phyloP scores from a whole-genome alignment of 805 yeast genomes.

The Teunomyces cretensis region DNA sequence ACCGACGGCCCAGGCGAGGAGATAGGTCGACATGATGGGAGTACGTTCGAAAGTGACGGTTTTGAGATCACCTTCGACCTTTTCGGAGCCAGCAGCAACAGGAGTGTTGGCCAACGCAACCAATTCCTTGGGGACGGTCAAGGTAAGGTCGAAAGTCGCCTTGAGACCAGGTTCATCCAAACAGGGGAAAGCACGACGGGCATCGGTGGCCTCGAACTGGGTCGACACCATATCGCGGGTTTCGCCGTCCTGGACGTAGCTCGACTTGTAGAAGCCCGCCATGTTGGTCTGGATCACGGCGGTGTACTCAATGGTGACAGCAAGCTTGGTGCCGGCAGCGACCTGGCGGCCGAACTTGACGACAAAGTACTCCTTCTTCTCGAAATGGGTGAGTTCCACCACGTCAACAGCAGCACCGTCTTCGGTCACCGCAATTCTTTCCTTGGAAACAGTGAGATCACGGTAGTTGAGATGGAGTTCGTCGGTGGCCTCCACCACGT shows the following conservation, averaged over 20 bases:
- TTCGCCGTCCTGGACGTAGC: slow-evolving; percentile 39
- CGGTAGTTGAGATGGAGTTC: slow-evolving; percentile 51
- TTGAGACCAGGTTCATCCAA: slow-evolving; percentile 56
- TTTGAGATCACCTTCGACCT: slow-evolving; percentile 15
- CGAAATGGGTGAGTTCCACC: slow-evolving; percentile 31
- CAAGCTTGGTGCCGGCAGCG: slow-evolving; percentile 18
- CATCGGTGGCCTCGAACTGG: slow-evolving; percentile 61
- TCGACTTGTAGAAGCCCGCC: slow-evolving; percentile 56
- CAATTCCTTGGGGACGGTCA: slow-evolving; percentile 31
- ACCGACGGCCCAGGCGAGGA: slow-evolving; percentile 60
- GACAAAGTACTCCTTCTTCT: slow-evolving; percentile 62
- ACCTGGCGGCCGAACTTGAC: slow-evolving; percentile 50
- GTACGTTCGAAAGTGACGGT: slow-evolving; percentile 43
- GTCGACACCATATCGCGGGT: slow-evolving; percentile 46
- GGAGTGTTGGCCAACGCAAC: slow-evolving; percentile 53
- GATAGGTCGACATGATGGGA: slow-evolving; percentile 56
- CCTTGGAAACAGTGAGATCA: slow-evolving; percentile 31
- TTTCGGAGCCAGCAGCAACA: slow-evolving; percentile 27
- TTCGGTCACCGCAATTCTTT: slow-evolving; percentile 19
- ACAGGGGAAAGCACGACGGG: slow-evolving; percentile 59
- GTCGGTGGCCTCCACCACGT: slow-evolving; percentile 41
- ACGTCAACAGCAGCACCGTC: slow-evolving; percentile 25
- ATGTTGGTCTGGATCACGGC: slow-evolving; percentile 54
- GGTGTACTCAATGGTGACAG: slow-evolving; percentile 32
- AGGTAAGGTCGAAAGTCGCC: slow-evolving; percentile 53